These are phyloP conservation scores for Pleurotus tuber-regium DNA, from an alignment of 768 basidiomycete species.

Conservation along the genomic window DNA sequence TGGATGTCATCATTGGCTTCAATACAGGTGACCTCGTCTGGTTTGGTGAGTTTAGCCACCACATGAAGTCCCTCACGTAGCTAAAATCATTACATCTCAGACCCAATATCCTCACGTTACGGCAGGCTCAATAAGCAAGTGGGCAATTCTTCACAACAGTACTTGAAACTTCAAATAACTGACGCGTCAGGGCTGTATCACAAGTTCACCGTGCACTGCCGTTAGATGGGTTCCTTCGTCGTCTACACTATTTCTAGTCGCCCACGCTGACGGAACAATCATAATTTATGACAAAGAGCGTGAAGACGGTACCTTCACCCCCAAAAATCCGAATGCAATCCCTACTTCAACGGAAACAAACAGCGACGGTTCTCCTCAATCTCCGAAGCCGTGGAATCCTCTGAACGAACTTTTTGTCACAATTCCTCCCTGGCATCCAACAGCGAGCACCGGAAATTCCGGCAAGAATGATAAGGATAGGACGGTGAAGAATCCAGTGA, in stretches of 20 bases:
- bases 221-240: slow-evolving; percentile 87
- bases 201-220: slow-evolving; percentile 81
- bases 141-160: slow-evolving; percentile 14
- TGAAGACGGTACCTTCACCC: slow-evolving; percentile 76
- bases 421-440: slow-evolving; percentile 84
- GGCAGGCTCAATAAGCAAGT: slow-evolving; percentile 88
- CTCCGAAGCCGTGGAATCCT: slow-evolving; percentile 61
- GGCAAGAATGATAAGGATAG: slow-evolving; percentile 64
- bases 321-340: slow-evolving; percentile 55
- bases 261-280: slow-evolving; percentile 87
- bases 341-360: slow-evolving; percentile 22
- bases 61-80: slow-evolving; percentile 9
- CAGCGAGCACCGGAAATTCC: slow-evolving; percentile 13
- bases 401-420: slow-evolving; percentile 74
- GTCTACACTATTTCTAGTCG: slow-evolving; percentile 77
- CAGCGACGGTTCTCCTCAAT: too few relatives aligned
- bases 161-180: slow-evolving; percentile 13
- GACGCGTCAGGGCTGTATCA: slow-evolving; percentile 63
- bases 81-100: slow-evolving; percentile 32
- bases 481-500: slow-evolving; percentile 82
- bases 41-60: slow-evolving; percentile 60
- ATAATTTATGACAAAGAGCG: slow-evolving; percentile 90
- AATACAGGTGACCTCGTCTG: slow-evolving; percentile 93
- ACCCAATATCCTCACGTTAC: slow-evolving; percentile 78
- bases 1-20: slow-evolving; percentile 93